Evolutionary conservation across 805 yeast species (phyloP), one percentile per base, ranked within the genome.

Genomic region (Candida golubevii): DNA sequence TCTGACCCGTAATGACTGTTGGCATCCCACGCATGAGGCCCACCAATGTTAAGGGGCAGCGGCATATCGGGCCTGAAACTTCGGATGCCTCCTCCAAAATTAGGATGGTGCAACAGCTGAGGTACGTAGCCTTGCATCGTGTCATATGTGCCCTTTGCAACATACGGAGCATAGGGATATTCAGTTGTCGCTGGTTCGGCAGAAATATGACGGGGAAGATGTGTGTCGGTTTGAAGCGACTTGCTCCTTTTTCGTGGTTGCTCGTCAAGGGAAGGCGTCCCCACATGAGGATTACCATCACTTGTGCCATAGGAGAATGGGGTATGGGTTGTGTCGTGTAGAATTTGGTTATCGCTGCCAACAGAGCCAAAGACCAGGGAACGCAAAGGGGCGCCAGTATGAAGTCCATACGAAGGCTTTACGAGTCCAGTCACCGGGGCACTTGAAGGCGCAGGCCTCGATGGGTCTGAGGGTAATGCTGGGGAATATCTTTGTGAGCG

Each of bases 201-300:
- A 8, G 46, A 29, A 4, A 39, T 12, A 11, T 15, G 31, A 2
- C 15, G 38, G 7, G 38, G 26, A 10, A 12, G 29, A 11, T 15
- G 14, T 14, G 34, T 15, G 9, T 44, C 38, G 2, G 38, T 11
- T 15, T 36, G 36, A 15, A 36, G 26, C 11, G 47, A 44, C 31
- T 35, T 26, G 34, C 41, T 39, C 31, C 42, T 35, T n/a, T 44
- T 44, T 14, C 38, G 26, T 9, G 44, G 38, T 2, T 36, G 46
- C 32, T 42, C 46, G 12, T 34, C 43, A 10, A 13, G 26, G 1
- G 31, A 23, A 10, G n/a, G 32, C n/a, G n/a, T 12, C n/a, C n/a
- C 11, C n/a, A 12, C 32, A 29, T 29, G n/a, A 12, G 11, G n/a
- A 10, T 29, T 3, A 12, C n/a, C n/a, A 12, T 29, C 32, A 10